phyloP scores from a whole-genome alignment of 2,329 filamentous ascomycete species.

The Parascedosporium putredinis region DNA sequence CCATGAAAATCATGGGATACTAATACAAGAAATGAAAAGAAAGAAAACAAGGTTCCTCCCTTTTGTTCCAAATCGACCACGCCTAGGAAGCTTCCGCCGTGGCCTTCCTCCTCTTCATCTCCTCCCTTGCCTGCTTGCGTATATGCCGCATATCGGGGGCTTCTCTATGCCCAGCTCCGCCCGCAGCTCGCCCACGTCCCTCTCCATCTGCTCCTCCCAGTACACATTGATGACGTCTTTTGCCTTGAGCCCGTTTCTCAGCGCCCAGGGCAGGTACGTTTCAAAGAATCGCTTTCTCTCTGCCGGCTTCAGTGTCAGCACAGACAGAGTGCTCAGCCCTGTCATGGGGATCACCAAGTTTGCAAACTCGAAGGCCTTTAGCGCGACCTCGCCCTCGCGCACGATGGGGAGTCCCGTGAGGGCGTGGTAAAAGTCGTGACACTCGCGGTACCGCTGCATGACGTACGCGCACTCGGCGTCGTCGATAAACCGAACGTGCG shows the following conservation, averaged over 20 bases:
- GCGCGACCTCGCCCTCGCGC: constrained; percentile 91
- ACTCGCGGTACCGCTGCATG: constrained; percentile 95
- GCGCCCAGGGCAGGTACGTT: constrained; percentile 82
- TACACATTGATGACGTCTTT: constrained; percentile 90
- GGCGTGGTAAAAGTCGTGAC: constrained; percentile 96
- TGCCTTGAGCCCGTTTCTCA: constrained; percentile 66
- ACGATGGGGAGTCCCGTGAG: constrained; percentile 83
- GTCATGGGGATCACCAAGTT: constrained; percentile 96
- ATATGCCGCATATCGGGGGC: constrained; percentile 79
- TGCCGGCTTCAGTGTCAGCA: constrained; percentile 73
- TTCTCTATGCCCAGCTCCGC: constrained; percentile 70
- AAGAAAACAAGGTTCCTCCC: neutral
- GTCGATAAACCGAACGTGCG: constrained; percentile 79
- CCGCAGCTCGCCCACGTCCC: constrained; percentile 68
- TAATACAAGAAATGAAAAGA: constrained; percentile 7
- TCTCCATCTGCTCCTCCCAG: constrained; percentile 90
- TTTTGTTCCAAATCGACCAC: neutral
- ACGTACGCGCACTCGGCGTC: constrained; percentile 95
- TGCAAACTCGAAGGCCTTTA: constrained; percentile 95
- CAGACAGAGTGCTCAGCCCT: constrained; percentile 72
- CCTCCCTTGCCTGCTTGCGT: constrained; percentile 57
- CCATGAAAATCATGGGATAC: constrained; percentile 11
- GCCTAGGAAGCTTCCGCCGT: constrained; percentile 4
- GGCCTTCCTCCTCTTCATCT: constrained; percentile 52
- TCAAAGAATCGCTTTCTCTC: constrained; percentile 66